A percentile compares a stretch with the other conserved stretches of the same genome.
These are phyloP conservation scores for Verticillium nonalfalfae DNA, from an alignment of 2,329 filamentous ascomycete genomes.

Conservation along the genomic window DNA sequence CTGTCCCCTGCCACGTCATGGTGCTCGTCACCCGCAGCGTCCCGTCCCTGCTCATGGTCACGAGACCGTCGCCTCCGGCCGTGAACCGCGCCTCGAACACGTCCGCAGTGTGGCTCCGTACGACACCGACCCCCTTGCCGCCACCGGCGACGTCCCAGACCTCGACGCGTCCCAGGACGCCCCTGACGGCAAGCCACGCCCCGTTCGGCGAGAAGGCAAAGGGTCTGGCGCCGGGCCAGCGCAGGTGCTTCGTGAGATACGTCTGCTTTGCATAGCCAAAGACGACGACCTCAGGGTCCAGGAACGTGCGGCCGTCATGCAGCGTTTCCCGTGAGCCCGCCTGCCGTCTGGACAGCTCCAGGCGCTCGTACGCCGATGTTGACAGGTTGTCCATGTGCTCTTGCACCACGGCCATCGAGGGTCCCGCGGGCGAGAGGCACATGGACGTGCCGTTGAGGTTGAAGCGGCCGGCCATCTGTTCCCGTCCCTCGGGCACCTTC, in stretches of 20 bases:
- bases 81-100: conserved; percentile 10
- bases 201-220: conserved; percentile 7
- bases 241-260: not conserved
- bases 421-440: conserved; percentile 3
- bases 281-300: conserved; percentile 3
- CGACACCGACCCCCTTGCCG: conserved; percentile 4
- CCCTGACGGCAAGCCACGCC: conserved; percentile 1
- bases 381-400: conserved; percentile 1
- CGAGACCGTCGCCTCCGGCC: conserved; percentile 1
- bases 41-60: conserved; percentile 7
- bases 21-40: conserved; percentile 6
- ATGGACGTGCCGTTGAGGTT: conserved; percentile 5
- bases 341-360: not conserved
- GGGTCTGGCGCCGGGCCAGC: not conserved
- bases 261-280: not conserved
- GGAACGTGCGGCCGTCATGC: conserved; percentile 7
- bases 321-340: not conserved
- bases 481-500: not conserved
- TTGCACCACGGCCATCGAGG: conserved; percentile 3
- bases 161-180: conserved; percentile 7
- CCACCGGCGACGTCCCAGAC: not conserved
- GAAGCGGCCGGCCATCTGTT: not conserved
- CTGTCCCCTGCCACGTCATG: conserved; percentile 1
- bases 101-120: conserved; percentile 9
- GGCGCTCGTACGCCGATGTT: not conserved